These are phyloP conservation scores for Talaromyces sp. DNA, from an alignment of 2,329 filamentous ascomycete genomes.

Conservation along the genomic window DNA sequence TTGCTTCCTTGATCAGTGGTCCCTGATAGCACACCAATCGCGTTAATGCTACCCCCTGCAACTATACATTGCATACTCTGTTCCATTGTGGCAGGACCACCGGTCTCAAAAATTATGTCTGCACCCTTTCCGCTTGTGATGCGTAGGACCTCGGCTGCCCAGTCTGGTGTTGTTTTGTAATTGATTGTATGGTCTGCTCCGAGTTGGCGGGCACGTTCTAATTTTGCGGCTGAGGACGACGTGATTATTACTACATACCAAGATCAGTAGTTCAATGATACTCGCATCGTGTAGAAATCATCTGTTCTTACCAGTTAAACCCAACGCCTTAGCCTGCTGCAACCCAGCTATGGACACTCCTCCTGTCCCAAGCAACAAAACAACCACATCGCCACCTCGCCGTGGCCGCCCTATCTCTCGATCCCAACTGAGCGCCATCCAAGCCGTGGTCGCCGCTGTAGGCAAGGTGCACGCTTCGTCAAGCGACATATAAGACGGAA, in stretches of 20 bases:
- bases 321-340: slow-evolving; percentile 48
- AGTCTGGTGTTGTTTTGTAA: slow-evolving; percentile 46
- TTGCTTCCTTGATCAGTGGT: slow-evolving; percentile 41
- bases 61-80: slow-evolving; percentile 48
- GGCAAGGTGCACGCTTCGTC: slow-evolving; percentile 42
- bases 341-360: slow-evolving; percentile 47
- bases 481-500: slow-evolving; percentile 37
- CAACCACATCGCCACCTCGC: slow-evolving; percentile 40
- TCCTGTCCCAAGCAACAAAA: slow-evolving; percentile 54
- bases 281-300: not conserved
- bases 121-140: slow-evolving; percentile 46
- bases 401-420: slow-evolving; percentile 40
- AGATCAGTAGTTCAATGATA: not conserved
- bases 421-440: slow-evolving; percentile 46
- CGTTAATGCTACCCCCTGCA: slow-evolving; percentile 45
- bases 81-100: slow-evolving; percentile 48
- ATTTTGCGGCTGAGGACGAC: slow-evolving; percentile 50
- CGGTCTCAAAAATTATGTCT: slow-evolving; percentile 51
- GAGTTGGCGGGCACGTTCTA: slow-evolving; percentile 48
- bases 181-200: slow-evolving; percentile 50
- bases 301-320: slow-evolving; percentile 30
- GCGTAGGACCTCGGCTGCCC: slow-evolving; percentile 45
- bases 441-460: slow-evolving; percentile 50
- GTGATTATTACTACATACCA: slow-evolving; percentile 47
- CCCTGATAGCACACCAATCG: slow-evolving; percentile 48